Evolutionary conservation across 2,329 filamentous ascomycete genomes (phyloP), one percentile per base, ranked within the genome.

Genomic region (Fusarium buxicola): DNA sequence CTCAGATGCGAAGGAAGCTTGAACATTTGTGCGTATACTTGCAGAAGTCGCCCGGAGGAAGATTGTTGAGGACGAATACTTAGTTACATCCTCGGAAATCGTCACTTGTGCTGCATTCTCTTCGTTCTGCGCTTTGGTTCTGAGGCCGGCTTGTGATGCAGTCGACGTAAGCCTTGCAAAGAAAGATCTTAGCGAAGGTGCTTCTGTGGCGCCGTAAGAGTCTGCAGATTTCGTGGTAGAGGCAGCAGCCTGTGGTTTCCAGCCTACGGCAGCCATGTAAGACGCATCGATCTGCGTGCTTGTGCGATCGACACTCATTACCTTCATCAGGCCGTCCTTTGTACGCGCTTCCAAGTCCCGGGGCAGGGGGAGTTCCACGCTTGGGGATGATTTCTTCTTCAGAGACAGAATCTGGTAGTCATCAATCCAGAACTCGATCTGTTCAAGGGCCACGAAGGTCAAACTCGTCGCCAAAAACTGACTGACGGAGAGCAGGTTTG

Each of bases 401-500:
- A 99, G 81, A 3, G 86, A 86, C 18, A 97, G 79, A 13, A 99
- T 82, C 69, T 89, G 90, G 80, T 90, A 94, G 69, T 95, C 89
- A 72, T 99, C 94, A 49, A 99, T 85, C 84, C 89, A 94, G 56
- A 99, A 86, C 72, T 98, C 94, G 59, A 99, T 92, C 53, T 85
- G 86, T 72, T 97, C 86, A 21, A 99, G 81, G 0, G 92, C 91
- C 57, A 99, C 94, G 78, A 99, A 99, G 0, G 95, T 98, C 75
- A 99, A 81, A 79, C 94, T 97, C 7, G 94, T 98, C 5, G 94
- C 92, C 44, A 99, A 81, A 68, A 99, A 99, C 76, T 97, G 94
- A 72, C 91, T 90, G 50, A 99, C 84, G 2, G 92, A 93, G 24
- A 96, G 82, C 8, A 99, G 80, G 59, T 92, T 92, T 4, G 96